Evolutionary conservation across 192 early-diverging fungal species (phyloP).

Genomic region (Umbelopsis sp.): DNA sequence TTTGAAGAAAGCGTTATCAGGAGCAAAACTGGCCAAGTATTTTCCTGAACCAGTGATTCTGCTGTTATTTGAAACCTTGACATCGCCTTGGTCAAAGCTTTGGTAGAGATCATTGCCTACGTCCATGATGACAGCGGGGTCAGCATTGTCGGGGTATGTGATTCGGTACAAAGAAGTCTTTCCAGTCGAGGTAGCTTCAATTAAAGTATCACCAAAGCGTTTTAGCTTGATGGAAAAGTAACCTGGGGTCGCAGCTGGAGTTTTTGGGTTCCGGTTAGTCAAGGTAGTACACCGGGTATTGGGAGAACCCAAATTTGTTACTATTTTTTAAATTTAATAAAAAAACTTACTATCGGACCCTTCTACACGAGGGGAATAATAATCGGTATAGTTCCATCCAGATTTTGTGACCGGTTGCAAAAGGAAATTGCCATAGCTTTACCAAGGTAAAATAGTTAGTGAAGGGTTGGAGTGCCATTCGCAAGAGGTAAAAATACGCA

Average conservation of each 20-base stretch:
- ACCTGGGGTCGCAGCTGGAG: background rate
- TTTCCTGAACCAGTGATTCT: background rate
- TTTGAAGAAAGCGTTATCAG: slow-evolving; percentile 5
- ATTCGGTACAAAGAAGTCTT: slow-evolving; percentile 9
- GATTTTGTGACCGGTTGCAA: slow-evolving; percentile 15
- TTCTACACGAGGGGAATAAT: background rate
- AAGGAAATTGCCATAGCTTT: slow-evolving; percentile 13
- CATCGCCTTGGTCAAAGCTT: background rate
- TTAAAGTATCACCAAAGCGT: background rate
- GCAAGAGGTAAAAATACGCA: background rate
- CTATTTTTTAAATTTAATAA: background rate
- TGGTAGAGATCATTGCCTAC: background rate
- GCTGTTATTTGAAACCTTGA: background rate
- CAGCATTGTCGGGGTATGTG: background rate
- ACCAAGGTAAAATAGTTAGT: background rate
- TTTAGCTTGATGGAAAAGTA: slow-evolving; percentile 1
- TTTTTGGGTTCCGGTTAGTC: too few relatives aligned
- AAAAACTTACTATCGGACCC: slow-evolving; percentile 2
- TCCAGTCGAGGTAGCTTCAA: slow-evolving; percentile 1
- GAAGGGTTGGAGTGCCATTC: too few relatives aligned
- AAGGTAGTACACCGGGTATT: too few relatives aligned
- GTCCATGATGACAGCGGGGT: background rate
- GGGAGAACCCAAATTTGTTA: too few relatives aligned
- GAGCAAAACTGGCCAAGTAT: slow-evolving; percentile 1
- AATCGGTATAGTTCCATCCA: background rate